These are phyloP conservation scores for Chlorella vulgaris DNA, from an alignment of 139 green algal species.

Conservation along the genomic window DNA sequence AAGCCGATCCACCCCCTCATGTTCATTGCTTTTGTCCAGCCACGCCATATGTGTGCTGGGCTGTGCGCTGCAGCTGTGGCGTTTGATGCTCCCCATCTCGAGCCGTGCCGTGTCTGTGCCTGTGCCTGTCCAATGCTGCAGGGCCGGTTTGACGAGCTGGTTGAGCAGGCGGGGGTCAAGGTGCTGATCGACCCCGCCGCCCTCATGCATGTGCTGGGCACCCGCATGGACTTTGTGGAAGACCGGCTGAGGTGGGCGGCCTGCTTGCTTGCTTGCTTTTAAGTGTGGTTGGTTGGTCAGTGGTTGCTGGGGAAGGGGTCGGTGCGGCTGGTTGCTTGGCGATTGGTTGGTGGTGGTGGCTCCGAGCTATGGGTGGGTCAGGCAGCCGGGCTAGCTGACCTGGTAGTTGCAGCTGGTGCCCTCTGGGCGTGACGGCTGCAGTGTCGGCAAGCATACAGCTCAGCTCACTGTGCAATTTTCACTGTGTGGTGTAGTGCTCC, in stretches of 20 bases:
- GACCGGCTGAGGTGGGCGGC: constrained; percentile 81
- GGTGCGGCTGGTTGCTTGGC: no score
- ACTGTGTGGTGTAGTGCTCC: no score
- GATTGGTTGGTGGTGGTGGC: no score
- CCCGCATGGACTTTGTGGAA: constrained; percentile 93
- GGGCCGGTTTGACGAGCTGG: constrained; percentile 95
- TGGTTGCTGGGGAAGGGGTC: no score
- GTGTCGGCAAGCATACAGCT: no score
- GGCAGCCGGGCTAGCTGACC: no score
- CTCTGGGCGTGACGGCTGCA: no score
- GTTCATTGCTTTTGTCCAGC: no score
- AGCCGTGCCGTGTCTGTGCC: neutral
- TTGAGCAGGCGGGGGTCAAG: constrained; percentile 90
- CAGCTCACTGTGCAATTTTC: no score
- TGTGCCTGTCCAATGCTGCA: constrained; percentile 1
- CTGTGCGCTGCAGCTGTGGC: neutral
- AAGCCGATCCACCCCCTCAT: no score
- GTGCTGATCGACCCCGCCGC: constrained; percentile 95
- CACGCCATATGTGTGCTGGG: neutral
- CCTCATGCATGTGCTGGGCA: constrained; percentile 98
- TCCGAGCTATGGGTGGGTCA: no score
- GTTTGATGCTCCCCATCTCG: neutral
- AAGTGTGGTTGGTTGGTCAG: neutral
- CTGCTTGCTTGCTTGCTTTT: neutral
- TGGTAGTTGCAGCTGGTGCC: no score